Conservation (phyloP, 1,284 basidiomycete species). For the Trichosporon inkin region DNA sequence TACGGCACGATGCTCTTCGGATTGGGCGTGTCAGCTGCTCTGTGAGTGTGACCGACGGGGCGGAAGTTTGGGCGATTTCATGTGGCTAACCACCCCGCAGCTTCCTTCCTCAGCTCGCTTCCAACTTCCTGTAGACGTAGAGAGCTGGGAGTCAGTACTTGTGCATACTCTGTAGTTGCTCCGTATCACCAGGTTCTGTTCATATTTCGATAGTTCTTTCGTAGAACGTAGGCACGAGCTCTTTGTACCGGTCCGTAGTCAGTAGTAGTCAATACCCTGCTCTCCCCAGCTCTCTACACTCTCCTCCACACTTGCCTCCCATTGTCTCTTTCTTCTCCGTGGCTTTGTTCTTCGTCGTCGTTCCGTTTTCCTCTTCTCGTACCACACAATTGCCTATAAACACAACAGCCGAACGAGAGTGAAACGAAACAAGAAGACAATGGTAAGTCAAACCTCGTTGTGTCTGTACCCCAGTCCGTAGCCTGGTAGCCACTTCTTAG, state of each 20-base stretch:
- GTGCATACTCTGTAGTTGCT: slow-evolving; percentile 1
- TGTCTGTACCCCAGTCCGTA: background rate
- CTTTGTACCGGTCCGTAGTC: background rate
- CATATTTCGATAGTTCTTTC: background rate
- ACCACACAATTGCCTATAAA: background rate
- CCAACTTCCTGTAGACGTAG: slow-evolving; percentile 7
- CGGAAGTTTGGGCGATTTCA: too few relatives aligned
- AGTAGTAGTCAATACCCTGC: background rate
- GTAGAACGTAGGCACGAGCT: slow-evolving; percentile 3
- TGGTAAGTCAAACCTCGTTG: background rate
- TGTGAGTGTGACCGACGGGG: slow-evolving; percentile 27
- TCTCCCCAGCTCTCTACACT: background rate
- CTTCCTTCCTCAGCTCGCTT: slow-evolving; percentile 9
- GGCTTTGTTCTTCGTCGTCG: background rate
- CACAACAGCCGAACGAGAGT: background rate
- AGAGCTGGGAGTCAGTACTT: slow-evolving; percentile 4
- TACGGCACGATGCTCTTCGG: slow-evolving; percentile 48
- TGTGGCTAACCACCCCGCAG: background rate
- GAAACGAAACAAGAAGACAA: slow-evolving; percentile 3
- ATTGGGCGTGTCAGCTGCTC: slow-evolving; percentile 43
- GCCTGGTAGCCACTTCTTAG: slow-evolving; percentile 2
- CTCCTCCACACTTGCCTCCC: background rate
- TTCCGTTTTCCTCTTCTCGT: background rate
- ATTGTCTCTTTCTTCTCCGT: slow-evolving; percentile 8
- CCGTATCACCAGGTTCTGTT: background rate